Evolutionary conservation across 306 rosid species (phyloP), one percentile per base, ranked within the genome.

Genomic region (Dryas octopetala): DNA sequence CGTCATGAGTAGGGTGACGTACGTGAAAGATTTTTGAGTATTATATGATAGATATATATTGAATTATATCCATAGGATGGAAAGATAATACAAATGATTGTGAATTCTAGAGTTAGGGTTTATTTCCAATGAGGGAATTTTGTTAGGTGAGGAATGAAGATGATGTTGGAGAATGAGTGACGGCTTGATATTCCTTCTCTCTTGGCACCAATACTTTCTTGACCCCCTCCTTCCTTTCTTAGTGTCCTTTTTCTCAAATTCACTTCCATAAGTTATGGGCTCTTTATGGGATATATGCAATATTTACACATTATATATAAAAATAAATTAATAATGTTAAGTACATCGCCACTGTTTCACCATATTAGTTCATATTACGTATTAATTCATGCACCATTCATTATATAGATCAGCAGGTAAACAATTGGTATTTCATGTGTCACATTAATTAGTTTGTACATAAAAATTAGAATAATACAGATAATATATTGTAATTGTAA

Each of bases 141-240:
- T 73, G 88, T 90, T 94, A 83, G 96, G 96, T 90, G 87, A 74
- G 76, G 70, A 64, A 50, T 55, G 61, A 49, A 65, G 61, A 74
- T 76, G 82, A 83, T 83, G 96, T 91, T 87, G 95, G 91, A 86
- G 89, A 89, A 95, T 90, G 98, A 95, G 98, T 95, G 94, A 95
- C 97, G 97, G 96, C 93, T 91, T 85, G 15, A 84, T 85, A 86
- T 85, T 95, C 96, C 55, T 32, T 75, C 90, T 83, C 81, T 57
- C 79, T 79, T 69, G n/a, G 65, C 79, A 75, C 85, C 92, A 89
- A 83, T 90, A 61, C 88, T 90, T 90, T 79, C 70, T 63, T 32
- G 50, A 45, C 78, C 60, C 76, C 44, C 71, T 8, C 53, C 12
- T 8, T 55, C 10, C 68, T 11, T 16, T 10, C 66, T 67, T 60